Evolutionary conservation across 345 rosid species (phyloP), one percentile per base, ranked within the genome.

Genomic region (Luvunga scandens): DNA sequence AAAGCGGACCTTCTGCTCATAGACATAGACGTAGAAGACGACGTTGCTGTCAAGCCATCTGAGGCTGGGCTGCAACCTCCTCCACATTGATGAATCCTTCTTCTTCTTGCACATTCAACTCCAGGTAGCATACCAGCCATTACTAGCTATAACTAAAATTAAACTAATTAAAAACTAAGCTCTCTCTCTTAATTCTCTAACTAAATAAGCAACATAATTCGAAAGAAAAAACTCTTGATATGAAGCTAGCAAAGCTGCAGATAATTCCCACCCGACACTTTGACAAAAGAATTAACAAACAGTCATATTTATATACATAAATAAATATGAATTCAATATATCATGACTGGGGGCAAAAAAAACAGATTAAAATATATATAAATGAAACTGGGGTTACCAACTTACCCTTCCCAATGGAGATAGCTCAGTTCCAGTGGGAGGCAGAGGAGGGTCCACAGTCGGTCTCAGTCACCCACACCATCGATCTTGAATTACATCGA

Each of bases 41-140:
- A 45, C 50, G 50, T 13, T 45, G 50, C 18, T 4, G 50, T 13
- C 50, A 45, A 45, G 18, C 50, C 50, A 28, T 91, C 97, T 10
- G 85, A 69, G 66, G 77, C 50, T 45, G 50, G 68, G 0, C 81
- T 45, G 50, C 50, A 45, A 4, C 50, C 18, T 4, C 50, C 86
- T 59, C 89, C 86, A 83, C 90, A 85, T 6, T 82, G 92, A 83
- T 88, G 94, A 67, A 91, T 75, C 6, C 94, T 84, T 67, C 98
- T 88, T 81, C 98, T 83, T 53, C 98, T 83, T 2, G 97, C 97
- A 76, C 88, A 84, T 80, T 94, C 95, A 66, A 94, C 97, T 16
- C 98, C 99, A 57, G 94, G 91, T 72, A 96, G 87, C 95, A 90
- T 90, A 1, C 98, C 97, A 6, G 98, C 97, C 94, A 93, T 93